Conservation (phyloP, 2,329 filamentous ascomycete genomes). For the Endocalyx cinctus region DNA sequence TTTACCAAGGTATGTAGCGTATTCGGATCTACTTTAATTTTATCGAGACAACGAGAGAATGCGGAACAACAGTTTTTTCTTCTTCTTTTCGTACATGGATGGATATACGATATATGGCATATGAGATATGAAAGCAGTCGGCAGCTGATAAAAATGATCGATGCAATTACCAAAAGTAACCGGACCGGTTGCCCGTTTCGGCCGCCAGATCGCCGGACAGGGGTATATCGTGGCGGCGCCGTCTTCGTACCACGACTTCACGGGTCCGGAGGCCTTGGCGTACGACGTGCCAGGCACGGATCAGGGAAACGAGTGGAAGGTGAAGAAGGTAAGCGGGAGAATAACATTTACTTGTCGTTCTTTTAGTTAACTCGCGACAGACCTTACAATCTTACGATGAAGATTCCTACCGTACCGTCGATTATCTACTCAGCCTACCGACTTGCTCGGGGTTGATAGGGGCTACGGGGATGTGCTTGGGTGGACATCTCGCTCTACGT, state of each 20-base stretch:
- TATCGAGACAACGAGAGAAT: background rate
- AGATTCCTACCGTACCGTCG: slow-evolving; percentile 64
- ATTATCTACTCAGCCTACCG: slow-evolving; percentile 64
- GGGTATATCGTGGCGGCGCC: slow-evolving; percentile 92
- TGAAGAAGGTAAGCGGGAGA: slow-evolving; percentile 61
- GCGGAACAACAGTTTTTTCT: slow-evolving; percentile 3
- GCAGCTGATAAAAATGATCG: too few species aligned
- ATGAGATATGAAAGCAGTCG: too few species aligned
- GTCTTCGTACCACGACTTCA: slow-evolving; percentile 91
- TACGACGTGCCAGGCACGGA: slow-evolving; percentile 89
- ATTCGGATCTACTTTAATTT: background rate
- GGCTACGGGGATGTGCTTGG: slow-evolving; percentile 85
- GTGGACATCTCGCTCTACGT: slow-evolving; percentile 73
- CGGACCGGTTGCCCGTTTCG: slow-evolving; percentile 83
- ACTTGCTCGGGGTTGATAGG: slow-evolving; percentile 81
- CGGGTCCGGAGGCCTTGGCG: slow-evolving; percentile 72
- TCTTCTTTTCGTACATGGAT: too few species aligned
- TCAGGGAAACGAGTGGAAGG: slow-evolving; percentile 80
- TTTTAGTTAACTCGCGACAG: slow-evolving; percentile 33
- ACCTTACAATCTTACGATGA: slow-evolving; percentile 83
- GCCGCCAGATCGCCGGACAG: slow-evolving; percentile 84
- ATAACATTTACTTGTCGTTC: slow-evolving; percentile 3
- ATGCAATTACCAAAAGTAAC: slow-evolving; percentile 67
- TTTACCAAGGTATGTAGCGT: slow-evolving; percentile 75
- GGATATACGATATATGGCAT: too few species aligned